Evolutionary conservation across 108 stramenopile genomes (phyloP).

Genomic region (Cyclostephanos invisitatus): DNA sequence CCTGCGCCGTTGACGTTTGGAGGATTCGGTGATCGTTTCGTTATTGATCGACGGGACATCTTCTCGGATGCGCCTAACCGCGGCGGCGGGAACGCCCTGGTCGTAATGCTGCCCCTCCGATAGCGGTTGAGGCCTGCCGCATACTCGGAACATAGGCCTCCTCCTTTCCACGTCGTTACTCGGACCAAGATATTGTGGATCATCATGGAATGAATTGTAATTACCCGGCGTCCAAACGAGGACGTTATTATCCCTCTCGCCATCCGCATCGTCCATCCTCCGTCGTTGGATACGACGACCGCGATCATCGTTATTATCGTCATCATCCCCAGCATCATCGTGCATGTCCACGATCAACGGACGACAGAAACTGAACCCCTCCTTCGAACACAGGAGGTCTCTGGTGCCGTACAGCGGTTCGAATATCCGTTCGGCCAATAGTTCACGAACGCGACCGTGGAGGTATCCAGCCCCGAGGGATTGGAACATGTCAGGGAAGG

Average conservation of each 20-base stretch:
- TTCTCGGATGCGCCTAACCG: not conserved
- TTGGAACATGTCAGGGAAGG: conserved; percentile 50
- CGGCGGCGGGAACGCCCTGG: conserved; percentile 26
- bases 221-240: conserved; percentile 29
- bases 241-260: not conserved
- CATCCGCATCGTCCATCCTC: not conserved
- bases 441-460: conserved; percentile 51
- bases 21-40: not conserved
- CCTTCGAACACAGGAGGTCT: conserved; percentile 60
- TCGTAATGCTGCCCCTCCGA: conserved; percentile 49
- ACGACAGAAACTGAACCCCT: conserved; percentile 65
- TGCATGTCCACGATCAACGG: conserved; percentile 36
- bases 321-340: too few relatives aligned
- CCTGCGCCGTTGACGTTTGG: conserved; percentile 20
- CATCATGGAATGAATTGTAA: conserved; percentile 1
- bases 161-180: conserved; percentile 3
- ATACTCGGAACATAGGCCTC: conserved; percentile 20
- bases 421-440: conserved; percentile 62
- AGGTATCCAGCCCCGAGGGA: conserved; percentile 69
- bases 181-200: not conserved
- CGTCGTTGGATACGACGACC: too few relatives aligned
- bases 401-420: conserved; percentile 59
- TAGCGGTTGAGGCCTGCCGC: conserved; percentile 28
- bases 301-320: too few relatives aligned
- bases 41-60: not conserved